phyloP scores from a whole-genome alignment of 2,329 filamentous ascomycete species.

The Paracamarosporium sp. region DNA sequence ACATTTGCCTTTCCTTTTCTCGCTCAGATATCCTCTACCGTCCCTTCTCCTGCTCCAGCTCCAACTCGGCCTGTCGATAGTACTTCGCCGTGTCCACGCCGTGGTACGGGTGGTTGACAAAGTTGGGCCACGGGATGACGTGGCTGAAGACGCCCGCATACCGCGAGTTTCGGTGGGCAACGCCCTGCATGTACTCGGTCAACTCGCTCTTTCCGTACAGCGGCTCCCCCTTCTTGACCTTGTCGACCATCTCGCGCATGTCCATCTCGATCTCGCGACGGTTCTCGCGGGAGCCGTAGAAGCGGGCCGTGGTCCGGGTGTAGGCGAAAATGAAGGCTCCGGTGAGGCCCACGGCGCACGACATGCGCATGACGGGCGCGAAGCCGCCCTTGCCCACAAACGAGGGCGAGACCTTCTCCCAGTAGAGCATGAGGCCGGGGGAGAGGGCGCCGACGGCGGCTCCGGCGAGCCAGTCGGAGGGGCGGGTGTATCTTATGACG shows the following conservation, averaged over 20 bases:
- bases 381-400: constrained; percentile 84
- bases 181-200: constrained; percentile 89
- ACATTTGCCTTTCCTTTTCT: constrained; percentile 14
- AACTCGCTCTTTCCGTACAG: constrained; percentile 83
- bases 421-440: constrained; percentile 75
- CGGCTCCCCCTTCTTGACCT: constrained; percentile 90
- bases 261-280: constrained; percentile 91
- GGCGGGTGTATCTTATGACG: constrained; percentile 84
- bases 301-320: constrained; percentile 66
- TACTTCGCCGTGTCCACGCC: constrained; percentile 99
- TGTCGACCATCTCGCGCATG: constrained; percentile 97
- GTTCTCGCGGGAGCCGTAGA: constrained; percentile 96
- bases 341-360: constrained; percentile 72
- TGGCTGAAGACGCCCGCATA: constrained; percentile 86
- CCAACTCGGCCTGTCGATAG: constrained; percentile 92
- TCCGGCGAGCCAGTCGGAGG: constrained; percentile 81
- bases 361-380: constrained; percentile 80
- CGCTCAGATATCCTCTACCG: too few relatives aligned
- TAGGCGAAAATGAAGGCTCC: constrained; percentile 79
- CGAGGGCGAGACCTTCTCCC: constrained; percentile 86
- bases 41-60: constrained; percentile 78
- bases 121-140: constrained; percentile 95
- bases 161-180: constrained; percentile 89
- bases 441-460: constrained; percentile 72
- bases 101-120: constrained; percentile 88